Conservation (phyloP, 768 basidiomycete species). For the Russula abietina region DNA sequence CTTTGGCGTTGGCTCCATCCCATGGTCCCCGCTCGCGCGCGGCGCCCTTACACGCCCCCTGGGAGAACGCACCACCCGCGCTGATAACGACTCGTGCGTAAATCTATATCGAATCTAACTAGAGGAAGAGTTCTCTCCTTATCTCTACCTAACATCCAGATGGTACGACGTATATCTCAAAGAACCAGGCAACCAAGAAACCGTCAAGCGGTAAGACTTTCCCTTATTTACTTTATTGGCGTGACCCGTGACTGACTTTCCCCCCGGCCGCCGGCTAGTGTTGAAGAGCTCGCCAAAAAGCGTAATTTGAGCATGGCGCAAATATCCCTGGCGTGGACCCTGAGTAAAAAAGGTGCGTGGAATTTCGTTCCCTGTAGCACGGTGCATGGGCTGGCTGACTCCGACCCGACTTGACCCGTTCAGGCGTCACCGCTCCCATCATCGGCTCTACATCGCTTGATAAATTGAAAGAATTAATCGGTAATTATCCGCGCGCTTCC, state of each 20-base stretch:
- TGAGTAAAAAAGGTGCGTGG: conserved; percentile 27
- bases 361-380: too few species aligned
- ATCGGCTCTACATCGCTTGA: conserved; percentile 34
- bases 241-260: not conserved
- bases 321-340: conserved; percentile 36
- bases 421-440: conserved; percentile 33
- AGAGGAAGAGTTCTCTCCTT: not conserved
- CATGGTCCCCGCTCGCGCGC: conserved; percentile 36
- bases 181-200: conserved; percentile 12
- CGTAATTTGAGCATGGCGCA: conserved; percentile 36
- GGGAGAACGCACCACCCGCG: conserved; percentile 22
- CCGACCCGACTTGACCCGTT: not conserved
- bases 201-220: conserved; percentile 15
- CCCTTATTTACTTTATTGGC: too few species aligned
- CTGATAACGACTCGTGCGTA: conserved; percentile 29
- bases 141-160: conserved; percentile 1
- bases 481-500: conserved; percentile 8
- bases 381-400: not conserved
- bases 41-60: conserved; percentile 29
- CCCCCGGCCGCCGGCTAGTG: conserved; percentile 7
- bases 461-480: conserved; percentile 32
- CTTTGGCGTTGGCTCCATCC: conserved; percentile 37
- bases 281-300: conserved; percentile 36
- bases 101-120: conserved; percentile 2
- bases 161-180: conserved; percentile 10